These are phyloP conservation scores for Penicillium vulpinum DNA, from an alignment of 2,329 filamentous ascomycete genomes.

Conservation along the genomic window DNA sequence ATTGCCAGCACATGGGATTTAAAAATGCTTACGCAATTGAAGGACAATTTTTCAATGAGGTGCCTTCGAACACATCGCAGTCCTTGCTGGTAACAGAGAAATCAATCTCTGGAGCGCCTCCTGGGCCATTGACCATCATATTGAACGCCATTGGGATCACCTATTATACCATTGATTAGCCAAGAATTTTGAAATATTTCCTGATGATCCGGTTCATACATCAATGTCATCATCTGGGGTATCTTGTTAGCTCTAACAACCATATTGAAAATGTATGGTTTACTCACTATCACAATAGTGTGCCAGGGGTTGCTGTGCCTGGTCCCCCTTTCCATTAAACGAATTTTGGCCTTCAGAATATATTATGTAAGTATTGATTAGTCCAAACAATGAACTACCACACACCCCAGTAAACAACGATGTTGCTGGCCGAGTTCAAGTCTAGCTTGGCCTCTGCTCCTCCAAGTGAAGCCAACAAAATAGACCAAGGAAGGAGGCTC, in stretches of 20 bases:
- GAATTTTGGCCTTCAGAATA: constrained; percentile 60
- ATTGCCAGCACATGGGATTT: background rate
- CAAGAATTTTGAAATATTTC: background rate
- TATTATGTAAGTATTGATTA: background rate
- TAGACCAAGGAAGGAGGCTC: constrained; percentile 26
- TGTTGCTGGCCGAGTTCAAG: constrained; percentile 51
- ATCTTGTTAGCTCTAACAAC: constrained; percentile 12
- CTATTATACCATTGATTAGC: constrained; percentile 34
- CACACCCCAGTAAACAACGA: constrained; percentile 66
- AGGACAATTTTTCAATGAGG: constrained; percentile 60
- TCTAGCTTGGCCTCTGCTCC: constrained; percentile 45
- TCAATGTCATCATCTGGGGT: constrained; percentile 26
- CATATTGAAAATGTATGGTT: background rate
- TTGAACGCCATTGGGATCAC: constrained; percentile 67
- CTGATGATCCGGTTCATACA: constrained; percentile 3
- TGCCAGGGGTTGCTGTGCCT: constrained; percentile 57
- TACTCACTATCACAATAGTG: constrained; percentile 61
- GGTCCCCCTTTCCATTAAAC: constrained; percentile 45
- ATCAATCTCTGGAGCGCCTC: constrained; percentile 56
- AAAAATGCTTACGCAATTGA: constrained; percentile 58
- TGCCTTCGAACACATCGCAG: constrained; percentile 62
- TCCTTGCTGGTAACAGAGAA: constrained; percentile 65
- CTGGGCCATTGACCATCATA: constrained; percentile 55
- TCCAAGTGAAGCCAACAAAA: constrained; percentile 33
- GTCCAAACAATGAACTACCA: background rate